Evolutionary conservation across 1,139 yeast species (phyloP), one percentile per base, ranked within the genome.

Genomic region (Hansenula sp.): DNA sequence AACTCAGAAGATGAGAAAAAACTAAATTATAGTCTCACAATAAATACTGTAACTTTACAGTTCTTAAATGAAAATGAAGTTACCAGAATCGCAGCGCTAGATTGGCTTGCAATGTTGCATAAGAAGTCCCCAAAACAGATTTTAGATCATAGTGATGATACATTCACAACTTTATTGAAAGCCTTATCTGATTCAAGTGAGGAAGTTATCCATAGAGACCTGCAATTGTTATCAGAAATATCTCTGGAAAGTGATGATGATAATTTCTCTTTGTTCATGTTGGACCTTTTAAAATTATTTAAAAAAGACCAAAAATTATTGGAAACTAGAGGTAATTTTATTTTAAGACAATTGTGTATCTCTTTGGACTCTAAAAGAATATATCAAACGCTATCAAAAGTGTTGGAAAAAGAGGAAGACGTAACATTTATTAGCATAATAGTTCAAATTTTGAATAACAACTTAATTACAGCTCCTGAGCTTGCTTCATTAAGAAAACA

Each of bases 41-140:
- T 81, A 28, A 79, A 77, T 45, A 78, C 81, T 8, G 60, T 82
- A 41, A 77, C 83, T 0, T 52, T 76, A 27, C 86, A 81, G 49
- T 77, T 82, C 44, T 62, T 77, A 44, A 79, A 76, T 48, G 85
- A 82, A 42, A 83, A 87, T 51, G 96, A 88, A 48, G 78, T 82
- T 28, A 86, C 97, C 0, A 71, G 94, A 48, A 74, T 89, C 17
- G 89, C 95, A 0, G 85, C 95, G 17, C 67, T 94, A 35, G 96
- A 90, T 50, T 94, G 98, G 98, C 69, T 94, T 29, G 81, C 82
- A 21, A 79, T 88, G 72, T 69, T 94, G 35, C 94, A 90, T 55
- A 74, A 79, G 27, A 81, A 81, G 50, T 83, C 83, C 33, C 87
- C 94, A 0, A 65, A 73, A 22, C 72, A 76, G 53, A 76, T 78